Evolutionary conservation across 495 filamentous ascomycete genomes (phyloP), one percentile per base, ranked within the genome.

Genomic region (Paragyromitra xinjiangensis): DNA sequence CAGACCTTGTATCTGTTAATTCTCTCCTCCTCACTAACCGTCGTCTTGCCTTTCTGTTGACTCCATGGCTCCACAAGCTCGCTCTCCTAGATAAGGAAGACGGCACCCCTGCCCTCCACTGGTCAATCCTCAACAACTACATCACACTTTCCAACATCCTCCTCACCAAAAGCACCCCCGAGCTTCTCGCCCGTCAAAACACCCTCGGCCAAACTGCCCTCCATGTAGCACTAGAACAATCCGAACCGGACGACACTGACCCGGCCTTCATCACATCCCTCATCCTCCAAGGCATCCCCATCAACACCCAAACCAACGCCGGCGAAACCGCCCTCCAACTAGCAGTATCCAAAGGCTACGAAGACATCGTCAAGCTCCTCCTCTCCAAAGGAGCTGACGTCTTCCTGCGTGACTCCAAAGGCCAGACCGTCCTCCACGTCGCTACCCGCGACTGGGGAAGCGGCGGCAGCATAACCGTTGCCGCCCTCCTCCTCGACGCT

Each of bases 341-440:
- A 24, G 78, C 78, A 3, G 44, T 71, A 3, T 66, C 40, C 16
- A 48, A 73, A 14, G 77, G 78, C 22, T 58, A 81, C 58, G 45
- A 68, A 29, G 2, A 26, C 4, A 59, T 75, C 39, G 75, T 80
- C 11, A 65, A 71, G 24, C 67, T 80, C 34, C 73, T 82, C 24
- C 63, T 82, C 37, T 40, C 61, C 26, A 34, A 66, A 19, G 78
- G 73, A 3, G 81, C 78, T 0, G 78, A 80, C 42, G 51, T 73
- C 22, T 58, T 56, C 16, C 26, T 73, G 3, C 66, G 26, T 8
- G 79, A 80, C 44, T 37, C 53, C 48, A 68, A 74, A 11, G 79
- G 82, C 29, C 64, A 72, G 24, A 83, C 81, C 7, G 81, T 80
- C 39, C 80, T 83, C 42, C 80, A 82, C 29, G 70, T 72, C 1